phyloP scores from a whole-genome alignment of 2,329 filamentous ascomycete species.

The Pseudocercospora vitis region DNA sequence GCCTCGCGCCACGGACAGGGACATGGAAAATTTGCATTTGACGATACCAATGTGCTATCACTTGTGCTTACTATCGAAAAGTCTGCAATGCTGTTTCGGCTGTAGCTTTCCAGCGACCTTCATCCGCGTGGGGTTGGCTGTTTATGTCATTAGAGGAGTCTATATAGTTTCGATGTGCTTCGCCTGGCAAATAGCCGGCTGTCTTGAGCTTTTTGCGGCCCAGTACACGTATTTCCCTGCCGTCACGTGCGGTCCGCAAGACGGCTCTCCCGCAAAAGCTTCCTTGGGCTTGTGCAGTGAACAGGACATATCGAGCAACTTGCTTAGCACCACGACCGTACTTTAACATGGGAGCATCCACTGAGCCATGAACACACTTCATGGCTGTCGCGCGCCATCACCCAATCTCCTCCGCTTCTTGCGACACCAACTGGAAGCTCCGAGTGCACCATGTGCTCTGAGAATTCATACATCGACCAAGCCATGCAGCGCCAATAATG shows the following conservation, averaged over 20 bases:
- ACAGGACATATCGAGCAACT: neutral
- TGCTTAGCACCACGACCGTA: neutral
- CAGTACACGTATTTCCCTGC: no score
- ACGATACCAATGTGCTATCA: neutral
- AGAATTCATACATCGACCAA: neutral
- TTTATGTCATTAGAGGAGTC: no score
- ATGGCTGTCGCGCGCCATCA: constrained; percentile 48
- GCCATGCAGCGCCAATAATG: neutral
- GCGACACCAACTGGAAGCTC: constrained; percentile 65
- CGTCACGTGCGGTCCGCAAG: neutral
- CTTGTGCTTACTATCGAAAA: neutral
- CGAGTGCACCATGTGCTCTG: constrained; percentile 50
- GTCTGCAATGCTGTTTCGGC: neutral
- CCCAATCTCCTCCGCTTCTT: constrained; percentile 68
- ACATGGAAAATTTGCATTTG: neutral
- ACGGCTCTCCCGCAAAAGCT: constrained; percentile 2
- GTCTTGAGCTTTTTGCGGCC: no score
- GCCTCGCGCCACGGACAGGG: neutral
- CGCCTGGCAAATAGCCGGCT: no score
- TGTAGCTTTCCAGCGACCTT: no score
- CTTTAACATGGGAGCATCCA: constrained; percentile 9
- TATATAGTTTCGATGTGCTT: no score
- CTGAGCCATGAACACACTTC: constrained; percentile 31
- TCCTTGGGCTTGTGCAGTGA: neutral
- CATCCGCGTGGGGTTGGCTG: no score